These are phyloP conservation scores for Tothia fuscella DNA, from an alignment of 2,329 filamentous ascomycete genomes.

Conservation along the genomic window DNA sequence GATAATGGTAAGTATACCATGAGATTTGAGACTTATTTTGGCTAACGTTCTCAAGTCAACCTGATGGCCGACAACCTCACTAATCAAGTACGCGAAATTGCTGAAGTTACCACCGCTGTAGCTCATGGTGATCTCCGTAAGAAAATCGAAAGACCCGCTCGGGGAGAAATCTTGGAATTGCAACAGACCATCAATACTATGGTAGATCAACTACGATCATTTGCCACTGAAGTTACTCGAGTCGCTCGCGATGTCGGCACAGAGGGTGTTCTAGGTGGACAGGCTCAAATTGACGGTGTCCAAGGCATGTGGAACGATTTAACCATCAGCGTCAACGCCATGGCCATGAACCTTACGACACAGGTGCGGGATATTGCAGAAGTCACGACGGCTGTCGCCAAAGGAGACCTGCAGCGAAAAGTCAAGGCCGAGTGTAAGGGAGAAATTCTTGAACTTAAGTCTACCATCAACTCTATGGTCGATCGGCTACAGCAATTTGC, in stretches of 20 bases:
- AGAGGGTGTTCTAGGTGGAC: slow-evolving; percentile 50
- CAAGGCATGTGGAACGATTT: slow-evolving; percentile 57
- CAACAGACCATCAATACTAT: slow-evolving; percentile 75
- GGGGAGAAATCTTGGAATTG: slow-evolving; percentile 86
- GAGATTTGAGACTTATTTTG: no score
- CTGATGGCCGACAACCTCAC: slow-evolving; percentile 98
- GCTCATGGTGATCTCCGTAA: slow-evolving; percentile 88
- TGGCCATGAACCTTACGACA: slow-evolving; percentile 41
- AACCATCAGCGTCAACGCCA: slow-evolving; percentile 43
- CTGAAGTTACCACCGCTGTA: slow-evolving; percentile 89
- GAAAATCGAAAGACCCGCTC: slow-evolving; percentile 88
- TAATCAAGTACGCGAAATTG: slow-evolving; percentile 94
- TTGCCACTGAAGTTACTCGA: slow-evolving; percentile 53
- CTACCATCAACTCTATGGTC: slow-evolving; percentile 42
- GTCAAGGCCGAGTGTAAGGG: slow-evolving; percentile 41
- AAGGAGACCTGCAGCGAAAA: slow-evolving; percentile 39
- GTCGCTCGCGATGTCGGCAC: slow-evolving; percentile 53
- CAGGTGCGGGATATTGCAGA: slow-evolving; percentile 42
- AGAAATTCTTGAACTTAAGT: slow-evolving; percentile 39
- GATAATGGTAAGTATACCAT: slow-evolving; percentile 34
- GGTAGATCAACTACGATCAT: slow-evolving; percentile 55
- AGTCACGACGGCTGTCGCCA: slow-evolving; percentile 40
- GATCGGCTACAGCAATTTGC: slow-evolving; percentile 41
- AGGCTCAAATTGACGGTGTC: slow-evolving; percentile 52
- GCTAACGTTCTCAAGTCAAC: slow-evolving; percentile 52